phyloP scores from a whole-genome alignment of 805 yeast genomes.

The Kodamaea leandrae region DNA sequence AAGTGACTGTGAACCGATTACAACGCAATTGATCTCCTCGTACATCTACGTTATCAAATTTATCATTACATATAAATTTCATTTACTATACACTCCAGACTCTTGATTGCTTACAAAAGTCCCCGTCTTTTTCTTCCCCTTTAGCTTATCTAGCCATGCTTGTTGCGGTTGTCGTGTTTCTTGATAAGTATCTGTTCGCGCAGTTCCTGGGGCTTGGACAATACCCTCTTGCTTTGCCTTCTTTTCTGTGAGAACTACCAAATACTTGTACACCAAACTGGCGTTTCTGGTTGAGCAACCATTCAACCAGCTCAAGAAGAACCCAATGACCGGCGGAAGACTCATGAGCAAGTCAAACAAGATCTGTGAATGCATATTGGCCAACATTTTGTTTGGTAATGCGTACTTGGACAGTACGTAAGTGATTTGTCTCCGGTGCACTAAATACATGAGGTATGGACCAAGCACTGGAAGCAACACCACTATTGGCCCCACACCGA shows the following conservation, averaged over 20 bases:
- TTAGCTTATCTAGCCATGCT: constrained; percentile 7
- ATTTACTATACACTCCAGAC: background rate
- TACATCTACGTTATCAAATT: too few relatives aligned
- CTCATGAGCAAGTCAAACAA: constrained; percentile 70
- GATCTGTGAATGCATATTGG: constrained; percentile 76
- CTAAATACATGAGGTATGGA: constrained; percentile 73
- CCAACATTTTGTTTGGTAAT: constrained; percentile 56
- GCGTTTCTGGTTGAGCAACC: constrained; percentile 90
- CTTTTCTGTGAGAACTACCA: constrained; percentile 15
- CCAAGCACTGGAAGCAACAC: constrained; percentile 81
- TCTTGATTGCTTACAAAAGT: background rate
- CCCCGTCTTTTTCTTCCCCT: background rate
- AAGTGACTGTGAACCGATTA: too few relatives aligned
- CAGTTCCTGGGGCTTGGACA: background rate
- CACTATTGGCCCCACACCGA: constrained; percentile 75
- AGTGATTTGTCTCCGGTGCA: constrained; percentile 66
- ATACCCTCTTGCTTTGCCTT: constrained; percentile 8
- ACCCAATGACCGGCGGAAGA: constrained; percentile 78
- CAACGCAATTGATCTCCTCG: too few relatives aligned
- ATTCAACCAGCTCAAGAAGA: constrained; percentile 74
- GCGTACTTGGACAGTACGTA: constrained; percentile 56
- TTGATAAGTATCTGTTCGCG: background rate
- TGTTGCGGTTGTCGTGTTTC: constrained; percentile 6
- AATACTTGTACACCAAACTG: constrained; percentile 56
- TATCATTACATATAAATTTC: too few relatives aligned